Conservation (phyloP, 225 moss, liverwort and hornwort species). For the Lunularia cruciata region DNA sequence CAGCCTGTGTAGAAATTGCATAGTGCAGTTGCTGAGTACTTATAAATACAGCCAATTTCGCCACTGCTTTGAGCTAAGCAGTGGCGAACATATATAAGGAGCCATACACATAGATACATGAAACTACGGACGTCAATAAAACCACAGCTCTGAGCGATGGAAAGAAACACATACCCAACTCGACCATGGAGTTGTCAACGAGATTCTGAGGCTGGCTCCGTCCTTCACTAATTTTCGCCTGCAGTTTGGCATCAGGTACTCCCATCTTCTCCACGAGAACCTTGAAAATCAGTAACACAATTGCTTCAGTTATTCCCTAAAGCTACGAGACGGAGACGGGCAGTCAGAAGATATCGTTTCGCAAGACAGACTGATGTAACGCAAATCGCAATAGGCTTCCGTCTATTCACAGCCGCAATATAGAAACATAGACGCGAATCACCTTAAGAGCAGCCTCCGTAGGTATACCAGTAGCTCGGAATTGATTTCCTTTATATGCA, state of each 20-base stretch:
- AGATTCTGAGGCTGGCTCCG: slow-evolving; percentile 24
- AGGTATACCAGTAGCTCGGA: slow-evolving; percentile 81
- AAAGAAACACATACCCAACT: slow-evolving; percentile 31
- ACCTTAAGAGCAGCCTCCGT: slow-evolving; percentile 97
- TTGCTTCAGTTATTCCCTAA: too few species aligned
- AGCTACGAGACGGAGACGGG: too few species aligned
- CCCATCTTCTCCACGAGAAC: slow-evolving; percentile 97
- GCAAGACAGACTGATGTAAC: background rate
- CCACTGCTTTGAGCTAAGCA: too few species aligned
- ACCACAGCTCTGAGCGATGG: background rate
- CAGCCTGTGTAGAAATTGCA: slow-evolving; percentile 64
- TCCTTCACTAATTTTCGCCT: slow-evolving; percentile 42
- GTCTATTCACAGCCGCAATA: background rate
- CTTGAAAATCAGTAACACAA: slow-evolving; percentile 31
- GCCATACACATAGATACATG: too few species aligned
- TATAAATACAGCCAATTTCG: too few species aligned
- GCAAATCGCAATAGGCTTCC: background rate
- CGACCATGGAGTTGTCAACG: slow-evolving; percentile 41
- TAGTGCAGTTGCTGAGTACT: too few species aligned
- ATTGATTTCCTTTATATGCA: slow-evolving; percentile 60
- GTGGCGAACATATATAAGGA: too few species aligned
- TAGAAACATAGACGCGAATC: background rate
- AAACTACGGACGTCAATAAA: too few species aligned
- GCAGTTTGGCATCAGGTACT: slow-evolving; percentile 59
- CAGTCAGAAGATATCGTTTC: too few species aligned